Evolutionary conservation across 768 basidiomycete species (phyloP), one percentile per base, ranked within the genome.

Genomic region (Thelephora ganbajun): DNA sequence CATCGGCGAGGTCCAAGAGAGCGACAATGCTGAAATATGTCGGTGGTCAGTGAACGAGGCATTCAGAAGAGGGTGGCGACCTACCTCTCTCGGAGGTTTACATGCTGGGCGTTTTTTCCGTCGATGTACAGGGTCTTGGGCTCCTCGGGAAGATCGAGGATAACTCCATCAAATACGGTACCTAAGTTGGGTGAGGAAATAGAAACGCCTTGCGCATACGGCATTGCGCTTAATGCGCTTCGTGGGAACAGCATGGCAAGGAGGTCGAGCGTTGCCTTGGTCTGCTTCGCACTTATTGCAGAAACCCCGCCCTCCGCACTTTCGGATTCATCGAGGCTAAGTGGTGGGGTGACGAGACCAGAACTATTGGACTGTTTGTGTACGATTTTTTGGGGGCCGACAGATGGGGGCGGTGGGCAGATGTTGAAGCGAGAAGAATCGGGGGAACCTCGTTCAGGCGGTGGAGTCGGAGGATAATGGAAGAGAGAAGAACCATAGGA

Each of bases 1-100:
- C 90, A 62, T 88, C 86, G 47, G 90, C 89, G 30, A 91, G 71
- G 58, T 93, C 90, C 56, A 93, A 70, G 37, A 93, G 71, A 41
- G 86, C 86, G 30, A 91, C 85, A 56, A 92, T 80, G 60, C 85
- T 51, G 39, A 50, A 47, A 34, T 48, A 37, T n/a, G 50, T 53
- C 45, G 52, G 33, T 9, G 20, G 35, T 20, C 44, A 48, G 47
- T 44, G 41, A 33, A 12, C 14, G 16, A 26, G 19, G 43, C 45
- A 35, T 37, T 14, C 43, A n/a, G 19, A 43, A 44, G 51, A 46
- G 48, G 45, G 48, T 43, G 7, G 30, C 14, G 35, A 59, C 64
- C 36, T 55, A 87, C 86, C 88, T 88, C 71, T 91, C 87, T 53
- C 87, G 74, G 39, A 92, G 68, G 60, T 77, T 83, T 57, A 90